Base-by-base conservation (phyloP, 2,329 filamentous ascomycete species). In the Penicillium sp. region DNA sequence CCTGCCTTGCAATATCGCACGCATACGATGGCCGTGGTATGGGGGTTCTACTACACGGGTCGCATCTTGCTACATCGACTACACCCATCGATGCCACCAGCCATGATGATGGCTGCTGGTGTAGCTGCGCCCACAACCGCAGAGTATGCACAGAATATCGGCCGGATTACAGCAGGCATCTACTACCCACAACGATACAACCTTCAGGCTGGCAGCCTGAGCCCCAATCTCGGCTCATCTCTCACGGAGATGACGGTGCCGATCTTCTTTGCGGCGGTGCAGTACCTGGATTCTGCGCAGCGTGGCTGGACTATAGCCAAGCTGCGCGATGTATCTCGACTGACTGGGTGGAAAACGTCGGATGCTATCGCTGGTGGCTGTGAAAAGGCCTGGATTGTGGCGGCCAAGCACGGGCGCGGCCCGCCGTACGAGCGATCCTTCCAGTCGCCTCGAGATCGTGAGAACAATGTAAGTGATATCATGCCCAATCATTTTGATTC, bases 61-160 rank as follows among this genome's bases (percentile, higher is more conserved):
- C 80, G 91, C 40, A 93, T 97, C 51, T 81, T 92, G 47, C 81
- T 94, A n/a, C 79, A 93, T 52, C 83, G 94, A 27, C 81, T 86
- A 1, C 92, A 97, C 61, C 94, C 94, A 0, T 84, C 83, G 20
- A 97, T 97, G 91, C 93, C 92, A 0, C 91, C 93, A 0, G 86
- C 92, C 7, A 89, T 91, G 29, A 91, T 96, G 84, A 84, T 91
- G 63, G 91, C 94, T 2, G 91, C 91, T 0, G 88, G 87, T 7
- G 80, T 95, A 57, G 85, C 89, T 8, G 90, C 91, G 0, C 77
- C 77, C 12, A 83, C 88, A 43, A 97, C 93, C 1, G 83, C 80
- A 3, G 75, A 75, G 0, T 89, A 85, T 70, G 89, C 91, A 1
- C 85, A 85, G 54, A 81, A 87, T 57, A 85, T 97, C 52, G 92